Percentiles rank a stretch among this genome's conserved stretches.
phyloP scores from a whole-genome alignment of 805 yeast species.

The Candida quercuum region DNA sequence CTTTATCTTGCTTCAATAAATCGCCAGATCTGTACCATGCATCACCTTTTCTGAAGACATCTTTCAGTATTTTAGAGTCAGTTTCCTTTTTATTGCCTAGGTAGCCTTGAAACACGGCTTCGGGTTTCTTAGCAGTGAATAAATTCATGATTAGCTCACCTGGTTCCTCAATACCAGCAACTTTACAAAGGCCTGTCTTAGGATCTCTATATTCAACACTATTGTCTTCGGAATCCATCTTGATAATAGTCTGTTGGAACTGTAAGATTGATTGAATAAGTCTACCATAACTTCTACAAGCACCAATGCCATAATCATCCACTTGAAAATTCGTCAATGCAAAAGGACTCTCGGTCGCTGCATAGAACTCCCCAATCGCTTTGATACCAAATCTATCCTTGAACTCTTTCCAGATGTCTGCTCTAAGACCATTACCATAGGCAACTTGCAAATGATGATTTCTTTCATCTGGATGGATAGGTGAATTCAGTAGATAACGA shows the following conservation, averaged over 20 bases:
- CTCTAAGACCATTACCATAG: conserved; percentile 85
- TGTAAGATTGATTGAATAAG: conserved; percentile 47
- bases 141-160: conserved; percentile 86
- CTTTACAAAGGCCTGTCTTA: conserved; percentile 52
- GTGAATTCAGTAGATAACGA: conserved; percentile 69
- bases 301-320: conserved; percentile 81
- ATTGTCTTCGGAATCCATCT: conserved; percentile 78
- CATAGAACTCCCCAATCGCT: conserved; percentile 86
- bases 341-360: conserved; percentile 88
- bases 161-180: conserved; percentile 56
- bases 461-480: conserved; percentile 59
- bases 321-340: conserved; percentile 77
- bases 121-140: conserved; percentile 55
- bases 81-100: conserved; percentile 77
- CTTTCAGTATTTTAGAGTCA: conserved; percentile 61
- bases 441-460: conserved; percentile 63
- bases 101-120: conserved; percentile 84
- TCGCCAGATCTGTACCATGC: conserved; percentile 92
- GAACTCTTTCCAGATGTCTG: conserved; percentile 82
- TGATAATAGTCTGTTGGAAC: conserved; percentile 54
- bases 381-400: conserved; percentile 70
- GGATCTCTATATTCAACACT: conserved; percentile 66
- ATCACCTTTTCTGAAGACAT: conserved; percentile 82
- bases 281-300: conserved; percentile 76
- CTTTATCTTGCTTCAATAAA: conserved; percentile 60